Evolutionary conservation across 1,139 yeast species (phyloP).

Genomic region (Lodderomyces orthopsilosis): DNA sequence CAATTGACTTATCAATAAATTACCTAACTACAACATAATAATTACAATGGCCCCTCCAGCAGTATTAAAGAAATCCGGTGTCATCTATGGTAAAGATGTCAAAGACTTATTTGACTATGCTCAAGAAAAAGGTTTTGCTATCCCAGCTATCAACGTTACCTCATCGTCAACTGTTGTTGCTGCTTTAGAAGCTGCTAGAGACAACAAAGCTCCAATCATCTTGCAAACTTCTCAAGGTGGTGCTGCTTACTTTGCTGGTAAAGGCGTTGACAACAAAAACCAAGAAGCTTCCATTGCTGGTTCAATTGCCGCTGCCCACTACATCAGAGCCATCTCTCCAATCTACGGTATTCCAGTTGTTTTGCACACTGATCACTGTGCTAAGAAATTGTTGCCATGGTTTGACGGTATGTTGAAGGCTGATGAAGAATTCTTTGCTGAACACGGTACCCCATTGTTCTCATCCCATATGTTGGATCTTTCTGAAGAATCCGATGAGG

Average conservation of each 20-base stretch:
- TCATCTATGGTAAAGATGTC: conserved; percentile 98
- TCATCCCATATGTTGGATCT: conserved; percentile 99
- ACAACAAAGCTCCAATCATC: conserved; percentile 90
- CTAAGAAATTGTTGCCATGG: conserved; percentile 97
- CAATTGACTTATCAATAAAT: conserved; percentile 6
- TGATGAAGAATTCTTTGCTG: conserved; percentile 86
- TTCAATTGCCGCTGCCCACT: conserved; percentile 97
- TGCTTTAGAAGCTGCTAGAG: conserved; percentile 98
- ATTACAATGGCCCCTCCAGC: conserved; percentile 46
- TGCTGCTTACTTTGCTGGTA: conserved; percentile 99
- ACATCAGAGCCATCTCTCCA: conserved; percentile 95
- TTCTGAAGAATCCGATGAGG: conserved; percentile 95
- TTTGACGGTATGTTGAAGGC: conserved; percentile 96
- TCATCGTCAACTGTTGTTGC: conserved; percentile 97
- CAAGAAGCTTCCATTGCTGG: conserved; percentile 95
- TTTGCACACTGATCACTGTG: conserved; percentile 98
- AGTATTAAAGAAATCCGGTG: conserved; percentile 90
- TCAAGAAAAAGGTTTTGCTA: conserved; percentile 90
- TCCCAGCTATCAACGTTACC: conserved; percentile 97
- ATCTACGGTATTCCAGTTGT: conserved; percentile 94
- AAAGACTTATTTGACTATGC: conserved; percentile 90
- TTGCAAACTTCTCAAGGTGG: conserved; percentile 99
- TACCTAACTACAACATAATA: conserved; percentile 2
- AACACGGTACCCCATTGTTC: conserved; percentile 91
- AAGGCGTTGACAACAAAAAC: conserved; percentile 92